phyloP scores from a whole-genome alignment of 345 rosid genomes.

The Draba incana region DNA sequence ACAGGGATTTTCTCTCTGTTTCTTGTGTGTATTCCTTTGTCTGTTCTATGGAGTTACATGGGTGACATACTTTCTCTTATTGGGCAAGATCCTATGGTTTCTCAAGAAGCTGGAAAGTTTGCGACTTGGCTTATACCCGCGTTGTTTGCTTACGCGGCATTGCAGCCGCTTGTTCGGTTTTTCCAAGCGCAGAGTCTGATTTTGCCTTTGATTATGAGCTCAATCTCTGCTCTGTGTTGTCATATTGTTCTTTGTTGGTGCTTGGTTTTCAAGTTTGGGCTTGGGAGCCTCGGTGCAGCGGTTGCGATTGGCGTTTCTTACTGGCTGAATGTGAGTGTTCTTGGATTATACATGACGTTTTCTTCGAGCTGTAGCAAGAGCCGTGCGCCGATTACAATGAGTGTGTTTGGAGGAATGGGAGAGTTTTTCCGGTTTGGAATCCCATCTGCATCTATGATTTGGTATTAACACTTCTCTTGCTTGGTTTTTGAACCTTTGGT shows the following conservation, averaged over 20 bases:
- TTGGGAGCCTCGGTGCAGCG: conserved; percentile 57
- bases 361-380: conserved; percentile 56
- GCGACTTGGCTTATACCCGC: conserved; percentile 62
- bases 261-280: conserved; percentile 55
- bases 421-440: conserved; percentile 71
- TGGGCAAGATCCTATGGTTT: conserved; percentile 67
- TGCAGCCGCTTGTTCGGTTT: conserved; percentile 61
- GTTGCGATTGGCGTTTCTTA: conserved; percentile 50
- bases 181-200: conserved; percentile 64
- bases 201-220: conserved; percentile 58
- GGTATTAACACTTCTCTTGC: conserved; percentile 44
- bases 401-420: conserved; percentile 50
- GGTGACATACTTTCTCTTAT: conserved; percentile 50
- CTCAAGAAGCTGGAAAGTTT: conserved; percentile 58
- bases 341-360: conserved; percentile 53
- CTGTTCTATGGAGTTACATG: conserved; percentile 61
- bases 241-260: conserved; percentile 63
- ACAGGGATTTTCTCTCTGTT: conserved; percentile 54
- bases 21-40: conserved; percentile 57
- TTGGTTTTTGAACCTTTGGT: not conserved
- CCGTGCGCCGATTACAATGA: conserved; percentile 48
- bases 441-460: conserved; percentile 72
- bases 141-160: conserved; percentile 58
- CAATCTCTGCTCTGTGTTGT: conserved; percentile 47
- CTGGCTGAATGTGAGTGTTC: conserved; percentile 58